phyloP scores from a whole-genome alignment of 805 yeast genomes.

The Wickerhamiella sergipiensis region DNA sequence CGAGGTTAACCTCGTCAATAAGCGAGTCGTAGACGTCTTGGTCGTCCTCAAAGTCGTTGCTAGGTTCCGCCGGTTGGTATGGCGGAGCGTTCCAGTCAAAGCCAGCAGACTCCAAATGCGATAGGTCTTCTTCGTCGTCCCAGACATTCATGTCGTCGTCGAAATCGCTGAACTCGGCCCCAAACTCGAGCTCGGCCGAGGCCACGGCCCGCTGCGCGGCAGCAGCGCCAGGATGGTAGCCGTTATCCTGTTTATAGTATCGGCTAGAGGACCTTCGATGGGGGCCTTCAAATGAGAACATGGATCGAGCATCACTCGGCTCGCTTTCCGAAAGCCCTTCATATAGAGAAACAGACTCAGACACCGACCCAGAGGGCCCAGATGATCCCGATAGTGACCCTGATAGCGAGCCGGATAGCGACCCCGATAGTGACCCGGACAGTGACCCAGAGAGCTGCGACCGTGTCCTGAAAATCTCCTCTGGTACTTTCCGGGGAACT shows the following conservation, averaged over 20 bases:
- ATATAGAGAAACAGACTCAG: too few relatives aligned
- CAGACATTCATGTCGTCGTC: constrained; percentile 29
- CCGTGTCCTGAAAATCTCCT: too few relatives aligned
- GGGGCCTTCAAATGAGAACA: constrained; percentile 40
- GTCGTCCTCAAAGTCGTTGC: constrained; percentile 17
- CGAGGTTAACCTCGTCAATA: background rate
- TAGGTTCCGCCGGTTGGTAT: too few relatives aligned
- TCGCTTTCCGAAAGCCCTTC: background rate
- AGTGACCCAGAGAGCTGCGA: too few relatives aligned
- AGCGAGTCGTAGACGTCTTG: constrained; percentile 11
- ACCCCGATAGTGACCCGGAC: too few relatives aligned
- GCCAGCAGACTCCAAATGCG: constrained; percentile 8
- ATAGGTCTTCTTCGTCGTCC: constrained; percentile 27
- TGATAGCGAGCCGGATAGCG: too few relatives aligned
- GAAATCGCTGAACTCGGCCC: constrained; percentile 4
- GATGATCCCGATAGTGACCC: too few relatives aligned
- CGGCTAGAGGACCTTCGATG: constrained; percentile 42
- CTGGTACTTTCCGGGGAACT: too few relatives aligned
- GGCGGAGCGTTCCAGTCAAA: background rate
- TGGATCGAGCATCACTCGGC: background rate
- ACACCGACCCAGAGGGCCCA: too few relatives aligned
- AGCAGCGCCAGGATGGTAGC: constrained; percentile 12
- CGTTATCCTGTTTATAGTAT: constrained; percentile 30
- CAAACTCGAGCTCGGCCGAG: constrained; percentile 16
- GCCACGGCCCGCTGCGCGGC: constrained; percentile 9